phyloP scores from a whole-genome alignment of 2,329 filamentous ascomycete genomes.

The Cercospora beticola region DNA sequence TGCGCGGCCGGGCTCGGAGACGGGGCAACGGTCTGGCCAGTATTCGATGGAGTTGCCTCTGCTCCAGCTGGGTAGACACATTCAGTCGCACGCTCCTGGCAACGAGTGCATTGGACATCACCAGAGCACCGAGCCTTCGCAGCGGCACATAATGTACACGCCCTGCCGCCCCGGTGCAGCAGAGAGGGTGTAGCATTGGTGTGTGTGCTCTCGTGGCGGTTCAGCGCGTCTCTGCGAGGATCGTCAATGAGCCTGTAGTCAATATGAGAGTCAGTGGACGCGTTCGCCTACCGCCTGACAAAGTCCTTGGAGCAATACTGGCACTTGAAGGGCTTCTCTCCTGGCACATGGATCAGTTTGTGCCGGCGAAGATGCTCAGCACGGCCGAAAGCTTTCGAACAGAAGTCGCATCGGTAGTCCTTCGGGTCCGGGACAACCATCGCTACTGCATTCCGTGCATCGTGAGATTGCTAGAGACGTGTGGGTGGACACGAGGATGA shows the following conservation, averaged over 20 bases:
- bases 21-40: neutral
- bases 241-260: neutral
- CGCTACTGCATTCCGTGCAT: slow-evolving; percentile 1
- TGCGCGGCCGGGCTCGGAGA: neutral
- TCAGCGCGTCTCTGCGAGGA: slow-evolving; percentile 29
- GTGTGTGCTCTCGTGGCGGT: slow-evolving; percentile 32
- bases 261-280: neutral
- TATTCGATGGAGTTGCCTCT: neutral
- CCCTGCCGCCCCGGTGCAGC: slow-evolving; percentile 28
- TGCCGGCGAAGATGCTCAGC: slow-evolving; percentile 33
- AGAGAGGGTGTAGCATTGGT: slow-evolving; percentile 20
- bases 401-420: slow-evolving; percentile 24
- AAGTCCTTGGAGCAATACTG: slow-evolving; percentile 30
- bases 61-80: slow-evolving; percentile 30
- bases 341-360: slow-evolving; percentile 28
- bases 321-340: slow-evolving; percentile 28
- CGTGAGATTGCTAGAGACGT: neutral
- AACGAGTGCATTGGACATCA: slow-evolving; percentile 31
- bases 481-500: neutral
- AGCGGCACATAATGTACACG: slow-evolving; percentile 32
- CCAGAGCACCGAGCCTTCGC: slow-evolving; percentile 37
- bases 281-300: slow-evolving; percentile 23
- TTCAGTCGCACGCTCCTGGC: slow-evolving; percentile 24
- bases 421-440: slow-evolving; percentile 10
- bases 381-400: slow-evolving; percentile 28